Evolutionary conservation across 192 early-diverging fungal species (phyloP), one percentile per base, ranked within the genome.

Genomic region (Chytriomyces sp.): DNA sequence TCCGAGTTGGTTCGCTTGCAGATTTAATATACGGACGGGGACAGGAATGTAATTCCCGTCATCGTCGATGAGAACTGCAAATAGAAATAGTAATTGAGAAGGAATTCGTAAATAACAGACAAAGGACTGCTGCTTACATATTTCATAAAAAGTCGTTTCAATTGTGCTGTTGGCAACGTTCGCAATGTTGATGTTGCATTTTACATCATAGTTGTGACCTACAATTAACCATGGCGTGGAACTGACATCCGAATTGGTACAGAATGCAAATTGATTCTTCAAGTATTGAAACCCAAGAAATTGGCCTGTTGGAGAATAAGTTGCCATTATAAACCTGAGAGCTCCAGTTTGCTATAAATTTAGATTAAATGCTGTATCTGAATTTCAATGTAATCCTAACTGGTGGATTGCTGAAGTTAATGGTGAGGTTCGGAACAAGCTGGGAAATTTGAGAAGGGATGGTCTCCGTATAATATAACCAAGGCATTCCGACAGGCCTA

Each of bases 231-330:
- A 85, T 8, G 64, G 64, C 3, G 74, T 54, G 17, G 39, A n/a
- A 41, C 34, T 41, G n/a, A 59, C 28, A 28, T 40, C 28, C 0
- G 69, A 56, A 55, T 12, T 62, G n/a, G 55, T 17, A 44, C 74
- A 75, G 40, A 69, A 75, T 37, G 59, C n/a, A 53, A 72, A 60
- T 52, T 72, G 66, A 62, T 65, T 76, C 31, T 73, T 56, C 2
- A 75, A 32, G 39, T 56, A 56, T 60, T 84, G 76, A 33, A 64
- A 80, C 0, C 84, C 84, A 17, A 84, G 39, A 77, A 86, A 86
- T 30, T 80, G 78, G 0, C 84, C 84, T 30, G 81, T 81, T 28
- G 84, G 25, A 19, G 73, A 41, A 52, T 84, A 86, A 5, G 78
- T 56, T 0, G 75, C 84, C 8, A 86, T 67, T 0, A 82, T 76